Conservation (phyloP, 768 basidiomycete genomes). For the Pleurotus djamor region DNA sequence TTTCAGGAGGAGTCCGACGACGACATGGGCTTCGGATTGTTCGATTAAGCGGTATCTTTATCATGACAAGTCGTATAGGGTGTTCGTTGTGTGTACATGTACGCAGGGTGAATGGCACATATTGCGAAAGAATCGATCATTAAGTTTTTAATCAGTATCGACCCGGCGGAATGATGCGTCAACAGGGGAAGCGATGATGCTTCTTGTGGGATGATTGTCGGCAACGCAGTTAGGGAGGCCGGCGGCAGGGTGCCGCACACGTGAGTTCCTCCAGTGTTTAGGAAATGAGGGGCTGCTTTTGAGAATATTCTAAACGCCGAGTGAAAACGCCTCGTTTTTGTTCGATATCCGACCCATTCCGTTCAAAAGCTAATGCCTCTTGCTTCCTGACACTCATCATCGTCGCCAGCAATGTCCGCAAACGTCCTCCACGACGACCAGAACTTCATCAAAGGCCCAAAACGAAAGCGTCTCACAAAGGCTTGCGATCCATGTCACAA, state of each 20-base stretch:
- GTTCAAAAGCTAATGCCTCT: slow-evolving; percentile 5
- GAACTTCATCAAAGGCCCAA: slow-evolving; percentile 43
- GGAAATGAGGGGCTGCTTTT: neutral
- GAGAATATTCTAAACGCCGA: slow-evolving; percentile 8
- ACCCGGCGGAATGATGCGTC: neutral
- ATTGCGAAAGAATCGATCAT: neutral
- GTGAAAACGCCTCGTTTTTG: slow-evolving; percentile 9
- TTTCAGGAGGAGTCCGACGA: slow-evolving; percentile 90
- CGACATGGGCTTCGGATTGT: slow-evolving; percentile 99
- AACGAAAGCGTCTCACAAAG: slow-evolving; percentile 57
- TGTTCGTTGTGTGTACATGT: neutral
- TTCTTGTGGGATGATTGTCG: slow-evolving; percentile 2
- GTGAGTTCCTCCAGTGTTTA: neutral
- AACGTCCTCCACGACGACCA: slow-evolving; percentile 24
- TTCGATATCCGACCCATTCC: slow-evolving; percentile 8
- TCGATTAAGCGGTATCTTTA: slow-evolving; percentile 62
- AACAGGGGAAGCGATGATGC: neutral
- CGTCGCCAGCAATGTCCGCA: slow-evolving; percentile 12
- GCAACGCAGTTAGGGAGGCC: slow-evolving; percentile 8
- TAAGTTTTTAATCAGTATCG: neutral
- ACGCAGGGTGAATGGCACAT: neutral
- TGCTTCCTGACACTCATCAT: slow-evolving; percentile 3
- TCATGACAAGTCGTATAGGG: slow-evolving; percentile 8
- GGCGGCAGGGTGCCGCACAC: slow-evolving; percentile 8
- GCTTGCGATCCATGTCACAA: slow-evolving; percentile 86